Evolutionary conservation across 1,284 basidiomycete species (phyloP), one percentile per base, ranked within the genome.

Genomic region (Puccinia sorghi): DNA sequence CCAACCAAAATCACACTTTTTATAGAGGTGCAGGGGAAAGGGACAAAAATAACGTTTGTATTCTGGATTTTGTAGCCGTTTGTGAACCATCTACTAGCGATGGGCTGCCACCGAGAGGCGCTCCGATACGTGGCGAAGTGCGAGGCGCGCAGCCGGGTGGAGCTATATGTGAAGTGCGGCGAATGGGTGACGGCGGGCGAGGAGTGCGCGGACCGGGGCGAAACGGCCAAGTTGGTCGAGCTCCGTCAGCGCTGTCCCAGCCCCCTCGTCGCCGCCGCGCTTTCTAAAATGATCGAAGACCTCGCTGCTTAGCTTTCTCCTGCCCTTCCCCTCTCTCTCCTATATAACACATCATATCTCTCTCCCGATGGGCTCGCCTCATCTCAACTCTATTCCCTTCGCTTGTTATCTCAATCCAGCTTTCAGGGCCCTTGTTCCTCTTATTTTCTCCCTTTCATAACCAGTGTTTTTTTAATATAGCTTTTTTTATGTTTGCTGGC

Each of bases 171-270:
- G 15, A 87, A 90, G 79, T 96, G 93, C 83, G 91, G 90, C 4
- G 93, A 95, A 80, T 96, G 93, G 93, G 88, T 90, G 67, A 87
- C 89, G 84, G 94, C 94, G 0, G 94, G 91, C 1, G 90, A 90
- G 84, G 91, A 93, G 81, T 94, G 92, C 84, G 94, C 93, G 84
- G 92, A 94, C 71, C 87, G 92, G 39, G 89, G 90, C 1, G 93
- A 96, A 83, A 92, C 90, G 84, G 88, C 87, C 12, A 91, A 90
- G 81, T 84, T 96, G 22, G 57, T 77, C 39, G 74, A 77, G 39
- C 56, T 77, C n/a, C 46, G 54, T 12, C 74, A 77, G 56, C 27
- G 74, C 4, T 77, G 74, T 59, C 74, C 74, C 17, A 77, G 66
- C 25, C 64, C 74, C n/a, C 37, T 15, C 50, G 43, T 77, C 56